phyloP scores from a whole-genome alignment of 129 eudicot genomes.

The Heracleum sosnowskyi region DNA sequence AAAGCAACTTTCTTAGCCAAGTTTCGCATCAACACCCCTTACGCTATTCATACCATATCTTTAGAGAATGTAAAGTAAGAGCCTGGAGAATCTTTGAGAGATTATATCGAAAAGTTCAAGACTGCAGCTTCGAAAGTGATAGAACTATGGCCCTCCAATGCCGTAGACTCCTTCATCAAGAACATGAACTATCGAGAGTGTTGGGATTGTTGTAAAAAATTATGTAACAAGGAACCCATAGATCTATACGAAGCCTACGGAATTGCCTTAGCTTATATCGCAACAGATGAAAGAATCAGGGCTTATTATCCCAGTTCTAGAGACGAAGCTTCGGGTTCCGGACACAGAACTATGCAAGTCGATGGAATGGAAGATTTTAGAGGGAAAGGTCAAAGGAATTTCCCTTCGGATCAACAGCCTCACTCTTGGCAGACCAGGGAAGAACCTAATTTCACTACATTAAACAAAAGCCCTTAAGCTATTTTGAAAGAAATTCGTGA shows the following conservation, averaged over 20 bases:
- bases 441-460: not conserved
- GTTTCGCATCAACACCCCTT: no score
- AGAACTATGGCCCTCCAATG: not conserved
- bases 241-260: not conserved
- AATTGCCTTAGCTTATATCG: not conserved
- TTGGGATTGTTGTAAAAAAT: not conserved
- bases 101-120: not conserved
- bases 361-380: no score
- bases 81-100: not conserved
- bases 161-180: not conserved
- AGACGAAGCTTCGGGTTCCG: not conserved
- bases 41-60: not conserved
- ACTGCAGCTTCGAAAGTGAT: not conserved
- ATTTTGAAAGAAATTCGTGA: no score
- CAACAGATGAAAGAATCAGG: not conserved
- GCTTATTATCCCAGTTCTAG: not conserved
- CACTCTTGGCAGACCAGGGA: fast-evolving
- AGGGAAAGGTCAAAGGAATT: no score
- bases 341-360: not conserved
- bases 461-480: not conserved
- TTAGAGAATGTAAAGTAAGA: not conserved
- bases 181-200: not conserved
- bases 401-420: not conserved
- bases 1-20: no score
- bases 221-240: not conserved